Conservation (phyloP, 2,329 filamentous ascomycete genomes). For the Zymoseptoria crescenta region DNA sequence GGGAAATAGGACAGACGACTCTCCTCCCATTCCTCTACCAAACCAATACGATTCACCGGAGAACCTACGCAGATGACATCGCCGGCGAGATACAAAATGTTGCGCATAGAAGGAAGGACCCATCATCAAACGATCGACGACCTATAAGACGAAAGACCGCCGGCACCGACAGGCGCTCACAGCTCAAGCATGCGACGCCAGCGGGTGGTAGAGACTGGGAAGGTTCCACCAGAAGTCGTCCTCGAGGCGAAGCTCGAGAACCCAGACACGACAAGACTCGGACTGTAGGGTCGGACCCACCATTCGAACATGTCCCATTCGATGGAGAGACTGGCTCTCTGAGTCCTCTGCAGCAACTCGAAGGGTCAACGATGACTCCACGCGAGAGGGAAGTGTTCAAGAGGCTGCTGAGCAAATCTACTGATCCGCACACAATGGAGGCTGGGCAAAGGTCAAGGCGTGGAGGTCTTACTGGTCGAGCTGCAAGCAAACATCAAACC, state of each 20-base stretch:
- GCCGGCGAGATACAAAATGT: not conserved
- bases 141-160: not conserved
- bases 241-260: not conserved
- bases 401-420: slow-evolving; percentile 4
- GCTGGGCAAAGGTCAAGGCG: not conserved
- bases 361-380: slow-evolving; percentile 16
- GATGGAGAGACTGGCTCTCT: slow-evolving; percentile 7
- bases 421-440: not conserved
- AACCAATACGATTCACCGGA: slow-evolving; percentile 22
- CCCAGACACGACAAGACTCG: not conserved
- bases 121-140: not conserved
- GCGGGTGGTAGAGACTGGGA: slow-evolving; percentile 5
- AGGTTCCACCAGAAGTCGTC: not conserved
- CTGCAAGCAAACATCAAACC: not conserved
- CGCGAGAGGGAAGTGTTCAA: slow-evolving; percentile 15
- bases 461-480: not conserved
- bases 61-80: slow-evolving; percentile 5
- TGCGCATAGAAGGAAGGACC: not conserved
- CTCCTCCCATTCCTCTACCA: slow-evolving; percentile 26
- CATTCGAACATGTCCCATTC: slow-evolving; percentile 11
- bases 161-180: not conserved
- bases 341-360: slow-evolving; percentile 6
- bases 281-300: not conserved
- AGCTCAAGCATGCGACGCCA: not conserved
- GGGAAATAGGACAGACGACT: not conserved